Conservation (phyloP, 495 filamentous ascomycete species). For the Aspergillus saccharolyticus region DNA sequence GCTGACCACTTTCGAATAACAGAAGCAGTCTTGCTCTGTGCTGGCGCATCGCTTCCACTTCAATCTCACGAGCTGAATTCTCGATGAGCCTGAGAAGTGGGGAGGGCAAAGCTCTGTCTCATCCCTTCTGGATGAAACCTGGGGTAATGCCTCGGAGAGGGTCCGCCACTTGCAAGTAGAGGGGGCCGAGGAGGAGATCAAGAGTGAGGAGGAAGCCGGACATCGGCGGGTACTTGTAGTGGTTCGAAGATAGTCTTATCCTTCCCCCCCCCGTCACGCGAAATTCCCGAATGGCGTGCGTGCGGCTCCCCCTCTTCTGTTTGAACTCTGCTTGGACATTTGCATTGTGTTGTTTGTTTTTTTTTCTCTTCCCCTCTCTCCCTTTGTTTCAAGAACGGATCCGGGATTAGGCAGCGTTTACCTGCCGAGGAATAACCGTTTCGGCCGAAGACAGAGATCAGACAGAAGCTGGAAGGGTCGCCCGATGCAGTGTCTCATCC, state of each 20-base stretch:
- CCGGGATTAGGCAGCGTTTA: not conserved
- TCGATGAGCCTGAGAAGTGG: not conserved
- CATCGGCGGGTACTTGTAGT: not conserved
- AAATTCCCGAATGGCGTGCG: not conserved
- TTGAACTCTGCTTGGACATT: not conserved
- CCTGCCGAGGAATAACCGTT: constrained; percentile 7
- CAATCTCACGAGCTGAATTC: not conserved
- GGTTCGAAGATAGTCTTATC: not conserved
- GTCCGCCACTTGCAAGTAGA: not conserved
- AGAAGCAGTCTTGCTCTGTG: not conserved
- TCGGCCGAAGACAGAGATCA: constrained; percentile 5
- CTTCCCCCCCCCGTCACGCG: not conserved
- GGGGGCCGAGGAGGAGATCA: not conserved
- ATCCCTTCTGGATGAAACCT: not conserved
- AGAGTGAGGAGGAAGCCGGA: not conserved
- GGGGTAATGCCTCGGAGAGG: not conserved
- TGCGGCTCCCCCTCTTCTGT: not conserved
- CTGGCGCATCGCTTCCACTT: not conserved
- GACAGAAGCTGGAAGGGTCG: not conserved
- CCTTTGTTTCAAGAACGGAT: not conserved
- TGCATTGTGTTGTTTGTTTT: not conserved
- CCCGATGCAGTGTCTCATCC: not conserved
- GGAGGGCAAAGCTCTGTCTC: not conserved
- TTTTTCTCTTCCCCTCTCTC: not conserved
- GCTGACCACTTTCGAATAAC: not conserved